Evolutionary conservation across 495 filamentous ascomycete species (phyloP), one percentile per base, ranked within the genome.

Genomic region (Annulohypoxylon stygium): DNA sequence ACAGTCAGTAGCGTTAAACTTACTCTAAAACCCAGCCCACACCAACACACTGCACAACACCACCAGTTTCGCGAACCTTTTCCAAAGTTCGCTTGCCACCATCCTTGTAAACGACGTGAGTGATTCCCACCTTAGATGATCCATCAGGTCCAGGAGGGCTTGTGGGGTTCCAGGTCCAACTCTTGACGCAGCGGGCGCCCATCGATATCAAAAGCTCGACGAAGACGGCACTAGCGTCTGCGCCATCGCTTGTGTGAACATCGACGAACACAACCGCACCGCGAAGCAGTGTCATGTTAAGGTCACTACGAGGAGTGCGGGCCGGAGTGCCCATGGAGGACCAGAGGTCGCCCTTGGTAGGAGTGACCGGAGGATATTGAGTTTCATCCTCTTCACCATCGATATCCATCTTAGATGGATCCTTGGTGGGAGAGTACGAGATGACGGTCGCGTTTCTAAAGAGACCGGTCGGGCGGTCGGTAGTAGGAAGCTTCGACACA

Each of bases 41-140:
- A 41, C 93, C 93, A 30, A 97, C 93, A 79, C 93, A 96, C 67
- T 90, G 88, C 6, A 97, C 93, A 20, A 92, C 84, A 1, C 93
- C 93, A 18, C 87, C 85, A 36, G 89, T 90, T 69, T 92, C 86
- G 60, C 90, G 86, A 7, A 97, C 93, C 79, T 97, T 98, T 79
- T 97, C 92, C 60, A 98, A 78, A 0, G 95, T 98, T 37, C 92
- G 88, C 61, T 93, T 89, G 8, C 91, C 91, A 47, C 96, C 96
- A 81, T 97, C 96, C 76, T 98, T 98, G 82, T 92, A 99, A 1
- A 99, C 90, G 1, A 99, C 93, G 75, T 99, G 96, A 4, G 96
- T 99, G 76, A 98, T 94, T 2, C 93, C 93, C 36, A 97, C 84
- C 78, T 90, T 93, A 25, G 81, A 74, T 8, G 83, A 77, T 4